Percentiles rank a stretch among this genome's conserved stretches.
phyloP scores from a whole-genome alignment of 768 basidiomycete species.

The Mycena vitilis region DNA sequence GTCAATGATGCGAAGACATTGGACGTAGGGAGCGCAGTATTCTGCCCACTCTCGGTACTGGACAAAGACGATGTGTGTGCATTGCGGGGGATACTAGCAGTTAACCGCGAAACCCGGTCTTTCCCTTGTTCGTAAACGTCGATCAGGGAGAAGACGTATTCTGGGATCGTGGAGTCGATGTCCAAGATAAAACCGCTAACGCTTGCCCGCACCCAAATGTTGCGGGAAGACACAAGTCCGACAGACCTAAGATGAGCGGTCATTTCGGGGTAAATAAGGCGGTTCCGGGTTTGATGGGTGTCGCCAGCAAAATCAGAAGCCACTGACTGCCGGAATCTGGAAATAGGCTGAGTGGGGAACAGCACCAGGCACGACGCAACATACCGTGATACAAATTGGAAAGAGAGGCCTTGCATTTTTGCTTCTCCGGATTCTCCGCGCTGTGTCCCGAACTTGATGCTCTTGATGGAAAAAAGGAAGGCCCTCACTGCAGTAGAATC shows the following conservation, averaged over 20 bases:
- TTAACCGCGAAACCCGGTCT: slow-evolving; percentile 76
- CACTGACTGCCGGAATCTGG: slow-evolving; percentile 82
- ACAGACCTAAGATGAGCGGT: slow-evolving; percentile 75
- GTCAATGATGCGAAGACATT: slow-evolving; percentile 74
- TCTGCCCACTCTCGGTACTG: slow-evolving; percentile 32
- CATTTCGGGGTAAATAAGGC: slow-evolving; percentile 85
- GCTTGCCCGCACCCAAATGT: slow-evolving; percentile 71
- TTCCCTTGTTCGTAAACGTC: slow-evolving; percentile 89
- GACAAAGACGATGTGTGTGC: not conserved
- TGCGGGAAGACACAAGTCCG: slow-evolving; percentile 58
- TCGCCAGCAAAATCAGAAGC: slow-evolving; percentile 78
- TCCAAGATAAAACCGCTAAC: slow-evolving; percentile 90
- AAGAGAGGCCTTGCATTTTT: slow-evolving; percentile 75
- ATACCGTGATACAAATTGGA: slow-evolving; percentile 88
- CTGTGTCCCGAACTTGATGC: slow-evolving; percentile 77
- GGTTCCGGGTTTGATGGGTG: slow-evolving; percentile 75
- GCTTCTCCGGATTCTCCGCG: slow-evolving; percentile 85
- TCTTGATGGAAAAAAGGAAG: slow-evolving; percentile 86
- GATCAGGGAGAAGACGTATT: slow-evolving; percentile 82
- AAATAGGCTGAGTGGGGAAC: slow-evolving; percentile 28
- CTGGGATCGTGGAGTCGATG: slow-evolving; percentile 83
- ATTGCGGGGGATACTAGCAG: slow-evolving; percentile 64
- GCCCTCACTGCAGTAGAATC: slow-evolving; percentile 71
- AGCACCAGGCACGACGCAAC: slow-evolving; percentile 37
- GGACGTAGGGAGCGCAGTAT: slow-evolving; percentile 62